Base-by-base conservation (phyloP, 1,284 basidiomycete species). In the Tranzscheliella williamsii region DNA sequence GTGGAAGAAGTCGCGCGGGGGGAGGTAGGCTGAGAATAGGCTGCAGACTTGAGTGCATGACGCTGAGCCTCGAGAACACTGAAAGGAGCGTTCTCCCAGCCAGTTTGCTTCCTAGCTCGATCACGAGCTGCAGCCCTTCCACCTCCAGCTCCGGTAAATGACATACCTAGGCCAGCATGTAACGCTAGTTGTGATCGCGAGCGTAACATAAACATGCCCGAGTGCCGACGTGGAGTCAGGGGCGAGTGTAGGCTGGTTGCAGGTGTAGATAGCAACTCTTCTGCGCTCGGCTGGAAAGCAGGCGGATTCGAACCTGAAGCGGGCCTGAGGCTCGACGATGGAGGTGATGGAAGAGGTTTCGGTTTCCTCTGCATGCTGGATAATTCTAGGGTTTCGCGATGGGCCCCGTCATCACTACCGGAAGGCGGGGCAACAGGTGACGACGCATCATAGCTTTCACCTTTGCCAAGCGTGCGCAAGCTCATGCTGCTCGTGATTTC, bases 121-220 rank as follows among this genome's bases (percentile, higher is more conserved):
- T 57, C 67, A 21, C 69, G 58, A n/a, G 69, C 69, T n/a, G 67
- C 67, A 5, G 60, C 67, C 41, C 67, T 41, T 15, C 64, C 71
- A 17, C 55, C 66, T n/a, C 49, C 69, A 17, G 60, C 56, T 27
- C 38, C 48, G 24, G 46, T 43, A 20, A 64, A 67, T 2, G 53
- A 52, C 47, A 57, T 60, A 33, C 49, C 26, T 5, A 63, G 42
- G 33, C 54, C 55, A 8, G 55, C 24, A 42, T 69, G 64, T 55
- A 67, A 27, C 4, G 60, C 55, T 18, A 73, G 40, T 24, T 68
- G 67, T 16, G 69, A 72, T 13, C 68, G 46, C 2, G 69, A 68
- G 1, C 71, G 53, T 12, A 69, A 32, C 56, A 69, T 61, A 41
- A 67, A 69, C 41, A 47, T 44, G 26, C 69, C 71, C 5, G 68